Base-by-base conservation (phyloP, 2,329 filamentous ascomycete species). In the Zymoseptoria passerinii region DNA sequence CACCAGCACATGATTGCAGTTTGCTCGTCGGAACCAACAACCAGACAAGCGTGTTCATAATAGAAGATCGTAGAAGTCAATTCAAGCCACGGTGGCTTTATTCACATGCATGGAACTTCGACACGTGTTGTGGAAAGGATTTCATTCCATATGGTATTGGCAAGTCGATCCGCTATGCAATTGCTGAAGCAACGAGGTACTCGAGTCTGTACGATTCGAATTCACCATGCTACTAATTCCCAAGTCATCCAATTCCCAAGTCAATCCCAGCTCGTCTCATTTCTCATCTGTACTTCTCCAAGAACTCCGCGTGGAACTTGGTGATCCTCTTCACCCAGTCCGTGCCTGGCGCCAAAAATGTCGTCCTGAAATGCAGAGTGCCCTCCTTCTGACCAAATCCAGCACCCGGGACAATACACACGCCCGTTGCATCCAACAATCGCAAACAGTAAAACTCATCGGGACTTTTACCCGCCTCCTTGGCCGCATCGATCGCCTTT, bases 401-500 rank as follows among this genome's bases (percentile, higher is more conserved):
- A 58, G 85, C 87, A 50, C 94, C 94, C 1, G 94, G 88, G 2
- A 99, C 91, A 56, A 96, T 88, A 69, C 94, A 99, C 58, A 99
- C 87, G 61, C 94, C 94, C 0, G 94, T 99, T 1, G 90, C 88
- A 73, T 99, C 92, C 61, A 99, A 87, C 69, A 99, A 80, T 62
- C 85, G 83, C 78, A 95, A 83, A 77, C 88, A 91, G 81, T 99
- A 99, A 78, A 95, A 96, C 75, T 97, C 92, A 69, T 99, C 94
- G 1, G 92, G 77, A 10, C 81, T 78, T 70, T 88, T 88, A 68
- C 84, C 85, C 73, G 91, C 89, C 61, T 86, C 72, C 68, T 79
- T 72, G 35, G 94, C 94, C 16, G 89, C 89, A 64, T 87, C 86
- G 62, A 86, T 76, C 48, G 91, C 94, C 76, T 89, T 90, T 23